Evolutionary conservation across 805 yeast genomes (phyloP).

Genomic region (Saturnispora galanensis): DNA sequence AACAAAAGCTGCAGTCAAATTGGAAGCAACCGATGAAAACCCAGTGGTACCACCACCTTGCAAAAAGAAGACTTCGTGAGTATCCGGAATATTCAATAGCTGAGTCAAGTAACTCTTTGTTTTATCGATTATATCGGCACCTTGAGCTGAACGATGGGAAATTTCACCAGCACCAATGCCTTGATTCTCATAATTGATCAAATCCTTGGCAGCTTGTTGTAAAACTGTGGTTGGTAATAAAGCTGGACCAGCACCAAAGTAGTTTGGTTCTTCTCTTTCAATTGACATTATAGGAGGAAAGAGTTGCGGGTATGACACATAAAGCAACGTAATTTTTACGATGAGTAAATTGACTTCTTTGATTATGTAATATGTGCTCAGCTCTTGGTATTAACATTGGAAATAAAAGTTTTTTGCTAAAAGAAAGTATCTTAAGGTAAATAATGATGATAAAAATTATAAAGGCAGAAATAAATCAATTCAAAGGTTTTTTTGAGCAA

Average conservation of each 20-base stretch:
- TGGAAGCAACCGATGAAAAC: slow-evolving; percentile 79
- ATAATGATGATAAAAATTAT: too few relatives aligned
- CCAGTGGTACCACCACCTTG: slow-evolving; percentile 99
- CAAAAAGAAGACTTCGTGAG: slow-evolving; percentile 87
- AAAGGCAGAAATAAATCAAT: too few relatives aligned
- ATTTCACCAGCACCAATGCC: slow-evolving; percentile 93
- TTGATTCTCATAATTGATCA: slow-evolving; percentile 55
- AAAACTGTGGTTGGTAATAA: slow-evolving; percentile 74
- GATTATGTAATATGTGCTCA: neutral
- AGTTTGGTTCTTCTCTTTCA: slow-evolving; percentile 61
- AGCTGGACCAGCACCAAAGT: slow-evolving; percentile 99
- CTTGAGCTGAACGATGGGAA: slow-evolving; percentile 87
- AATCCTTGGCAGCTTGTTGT: slow-evolving; percentile 78
- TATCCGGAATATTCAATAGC: slow-evolving; percentile 71
- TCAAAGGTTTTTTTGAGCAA: slow-evolving; percentile 35
- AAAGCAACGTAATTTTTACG: neutral
- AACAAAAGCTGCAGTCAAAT: slow-evolving; percentile 59
- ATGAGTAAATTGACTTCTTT: neutral
- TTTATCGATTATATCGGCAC: slow-evolving; percentile 62
- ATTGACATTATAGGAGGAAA: slow-evolving; percentile 25
- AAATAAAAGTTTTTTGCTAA: too few relatives aligned
- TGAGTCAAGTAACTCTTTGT: slow-evolving; percentile 60
- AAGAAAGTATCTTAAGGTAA: too few relatives aligned
- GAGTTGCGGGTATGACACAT: neutral
- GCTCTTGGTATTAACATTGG: too few relatives aligned